A percentile compares a stretch with the other conserved stretches of the same genome.
phyloP scores from a whole-genome alignment of 2,329 filamentous ascomycete genomes.

The Fusarium burgessii region DNA sequence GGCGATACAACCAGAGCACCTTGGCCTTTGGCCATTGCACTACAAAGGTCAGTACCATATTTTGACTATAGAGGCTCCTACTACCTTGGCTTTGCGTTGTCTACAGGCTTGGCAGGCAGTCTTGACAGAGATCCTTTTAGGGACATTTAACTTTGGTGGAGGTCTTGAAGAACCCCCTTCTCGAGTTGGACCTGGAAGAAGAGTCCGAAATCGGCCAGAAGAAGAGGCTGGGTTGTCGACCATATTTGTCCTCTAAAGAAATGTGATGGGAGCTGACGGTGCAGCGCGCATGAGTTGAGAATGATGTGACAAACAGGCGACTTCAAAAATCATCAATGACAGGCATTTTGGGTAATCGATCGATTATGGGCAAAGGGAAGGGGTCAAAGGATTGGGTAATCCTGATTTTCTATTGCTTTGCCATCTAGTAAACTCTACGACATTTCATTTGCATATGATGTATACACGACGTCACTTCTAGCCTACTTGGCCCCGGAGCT shows the following conservation, averaged over 20 bases:
- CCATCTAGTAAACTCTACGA: slow-evolving; percentile 4
- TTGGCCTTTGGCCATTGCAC: slow-evolving; percentile 31
- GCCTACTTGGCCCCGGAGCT: not conserved
- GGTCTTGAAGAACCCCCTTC: not conserved
- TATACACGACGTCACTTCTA: slow-evolving; percentile 24
- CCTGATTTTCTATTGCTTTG: not conserved
- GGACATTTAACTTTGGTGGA: slow-evolving; percentile 19
- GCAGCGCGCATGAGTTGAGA: not conserved
- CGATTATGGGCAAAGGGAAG: not conserved
- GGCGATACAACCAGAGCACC: slow-evolving; percentile 18
- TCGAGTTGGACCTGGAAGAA: slow-evolving; percentile 21
- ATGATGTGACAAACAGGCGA: not conserved
- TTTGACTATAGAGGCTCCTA: not conserved
- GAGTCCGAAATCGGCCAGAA: slow-evolving; percentile 4
- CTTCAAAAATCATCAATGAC: not conserved
- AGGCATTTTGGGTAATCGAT: not conserved
- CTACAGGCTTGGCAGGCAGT: slow-evolving; percentile 31
- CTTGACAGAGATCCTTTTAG: slow-evolving; percentile 27
- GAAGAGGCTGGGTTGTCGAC: not conserved
- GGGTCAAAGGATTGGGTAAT: not conserved
- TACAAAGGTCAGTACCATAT: slow-evolving; percentile 1
- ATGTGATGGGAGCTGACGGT: too few relatives aligned
- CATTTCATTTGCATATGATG: slow-evolving; percentile 22
- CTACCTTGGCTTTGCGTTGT: slow-evolving; percentile 33
- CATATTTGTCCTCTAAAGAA: not conserved